Base-by-base conservation (phyloP, 2,329 filamentous ascomycete species). In the Ascosphaera apis region DNA sequence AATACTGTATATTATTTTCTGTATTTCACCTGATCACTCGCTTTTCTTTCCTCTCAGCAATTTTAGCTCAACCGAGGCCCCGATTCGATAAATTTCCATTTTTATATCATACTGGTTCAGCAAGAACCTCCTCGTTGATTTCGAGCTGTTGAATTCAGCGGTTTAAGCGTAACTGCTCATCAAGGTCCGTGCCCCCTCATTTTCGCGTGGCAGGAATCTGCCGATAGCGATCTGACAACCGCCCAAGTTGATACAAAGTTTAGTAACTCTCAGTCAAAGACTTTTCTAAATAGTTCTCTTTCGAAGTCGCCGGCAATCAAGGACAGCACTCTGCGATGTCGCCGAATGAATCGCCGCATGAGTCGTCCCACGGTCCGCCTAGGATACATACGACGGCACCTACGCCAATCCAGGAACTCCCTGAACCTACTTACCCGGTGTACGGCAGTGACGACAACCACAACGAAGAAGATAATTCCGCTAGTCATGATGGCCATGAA, bases 201-300 rank as follows among this genome's bases (percentile, higher is more conserved):
- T 51, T 2, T 40, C 48, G 33, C 50, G 53, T 40, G 44, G 45
- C n/a, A 15, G 12, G 16, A 4, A 31, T 4, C 30, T n/a, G n/a
- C n/a, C n/a, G n/a, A n/a, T n/a, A n/a, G n/a, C n/a, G n/a, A n/a
- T n/a, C n/a, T n/a, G n/a, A n/a, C n/a, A 47, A 32, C 46, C 41
- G 47, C 36, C 15, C 17, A 16, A 16, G 28, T 18, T 25, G 38
- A 34, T 15, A 15, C 33, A 27, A 12, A 6, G 13, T n/a, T 33
- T 15, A 6, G 28, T 9, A 11, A 15, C 16, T 15, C 8, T 3
- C 12, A 19, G 9, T 9, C 28, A 31, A n/a, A 7, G 21, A 15
- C 12, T n/a, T 3, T 11, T 9, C 35, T 36, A 8, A 32, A 15
- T n/a, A 18, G n/a, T n/a, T n/a, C n/a, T n/a, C n/a, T n/a, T n/a